These are phyloP conservation scores for Tetrapyrgos nigripes DNA, from an alignment of 1,284 basidiomycete species.

Conservation along the genomic window DNA sequence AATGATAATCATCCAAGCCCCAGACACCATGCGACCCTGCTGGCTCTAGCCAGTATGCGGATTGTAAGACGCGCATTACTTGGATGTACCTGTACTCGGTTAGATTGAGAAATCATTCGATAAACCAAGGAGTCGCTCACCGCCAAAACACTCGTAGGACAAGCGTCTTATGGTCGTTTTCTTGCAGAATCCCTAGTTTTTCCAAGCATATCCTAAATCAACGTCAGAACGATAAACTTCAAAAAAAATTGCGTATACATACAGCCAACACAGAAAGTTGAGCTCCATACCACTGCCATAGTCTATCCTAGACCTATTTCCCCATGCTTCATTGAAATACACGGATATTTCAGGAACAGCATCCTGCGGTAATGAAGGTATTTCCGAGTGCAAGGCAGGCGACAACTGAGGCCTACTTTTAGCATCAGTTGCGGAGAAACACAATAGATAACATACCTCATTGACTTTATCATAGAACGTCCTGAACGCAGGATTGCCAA, in stretches of 20 bases:
- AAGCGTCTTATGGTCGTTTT: slow-evolving; percentile 77
- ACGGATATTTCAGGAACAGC: slow-evolving; percentile 72
- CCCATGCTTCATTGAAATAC: slow-evolving; percentile 93
- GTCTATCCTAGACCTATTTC: slow-evolving; percentile 91
- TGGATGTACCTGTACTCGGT: slow-evolving; percentile 72
- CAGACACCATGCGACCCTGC: slow-evolving; percentile 98
- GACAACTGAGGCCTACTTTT: slow-evolving; percentile 46
- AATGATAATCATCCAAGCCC: slow-evolving; percentile 98
- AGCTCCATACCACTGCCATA: slow-evolving; percentile 99
- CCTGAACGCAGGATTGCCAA: slow-evolving; percentile 97
- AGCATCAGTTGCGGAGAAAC: slow-evolving; percentile 4
- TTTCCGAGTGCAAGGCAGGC: slow-evolving; percentile 56
- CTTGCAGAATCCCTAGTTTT: slow-evolving; percentile 71
- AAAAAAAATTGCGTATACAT: slow-evolving; percentile 37
- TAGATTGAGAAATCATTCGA: not conserved
- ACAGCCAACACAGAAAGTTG: slow-evolving; percentile 98
- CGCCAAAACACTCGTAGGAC: slow-evolving; percentile 93
- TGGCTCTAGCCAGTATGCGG: slow-evolving; percentile 97
- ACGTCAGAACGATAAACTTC: not conserved
- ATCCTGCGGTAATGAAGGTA: slow-evolving; percentile 65
- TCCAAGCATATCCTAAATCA: slow-evolving; percentile 78
- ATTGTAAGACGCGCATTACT: slow-evolving; percentile 91
- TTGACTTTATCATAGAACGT: slow-evolving; percentile 87
- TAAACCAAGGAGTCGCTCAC: slow-evolving; percentile 38
- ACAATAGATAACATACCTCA: slow-evolving; percentile 54